phyloP scores from a whole-genome alignment of 441 rosid species.

The Metrosideros polymorpha region DNA sequence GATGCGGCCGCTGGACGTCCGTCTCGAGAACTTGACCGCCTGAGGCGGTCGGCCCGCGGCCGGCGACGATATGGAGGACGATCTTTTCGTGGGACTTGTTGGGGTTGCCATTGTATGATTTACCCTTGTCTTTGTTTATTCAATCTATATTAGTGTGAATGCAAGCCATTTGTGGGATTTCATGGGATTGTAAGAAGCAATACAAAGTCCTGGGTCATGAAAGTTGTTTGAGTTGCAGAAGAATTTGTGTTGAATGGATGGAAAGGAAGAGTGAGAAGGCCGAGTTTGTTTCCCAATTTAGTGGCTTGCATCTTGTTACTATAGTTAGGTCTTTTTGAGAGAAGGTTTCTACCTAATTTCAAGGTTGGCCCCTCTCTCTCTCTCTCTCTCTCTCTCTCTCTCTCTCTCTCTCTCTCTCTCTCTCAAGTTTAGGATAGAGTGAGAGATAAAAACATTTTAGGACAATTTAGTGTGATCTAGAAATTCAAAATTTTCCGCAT shows the following conservation, averaged over 20 bases:
- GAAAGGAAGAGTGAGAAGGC: background rate
- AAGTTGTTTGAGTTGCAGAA: background rate
- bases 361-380: background rate
- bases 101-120: conserved; percentile 30
- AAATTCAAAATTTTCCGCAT: background rate
- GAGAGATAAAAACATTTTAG: background rate
- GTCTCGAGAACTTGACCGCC: conserved; percentile 50
- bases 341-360: background rate
- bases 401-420: background rate
- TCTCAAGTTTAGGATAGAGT: background rate
- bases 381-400: background rate
- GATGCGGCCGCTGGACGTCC: conserved; percentile 69
- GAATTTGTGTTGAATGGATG: background rate
- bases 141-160: background rate
- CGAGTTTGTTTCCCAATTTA: background rate
- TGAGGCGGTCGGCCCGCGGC: conserved; percentile 43
- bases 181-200: background rate
- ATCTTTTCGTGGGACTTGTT: conserved; percentile 31
- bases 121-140: background rate
- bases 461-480: background rate
- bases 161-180: background rate
- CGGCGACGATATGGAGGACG: conserved; percentile 29
- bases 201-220: background rate
- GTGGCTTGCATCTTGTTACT: background rate
- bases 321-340: background rate